These are phyloP conservation scores for Gossypium trilobum DNA, from an alignment of 441 rosid species.

Conservation along the genomic window DNA sequence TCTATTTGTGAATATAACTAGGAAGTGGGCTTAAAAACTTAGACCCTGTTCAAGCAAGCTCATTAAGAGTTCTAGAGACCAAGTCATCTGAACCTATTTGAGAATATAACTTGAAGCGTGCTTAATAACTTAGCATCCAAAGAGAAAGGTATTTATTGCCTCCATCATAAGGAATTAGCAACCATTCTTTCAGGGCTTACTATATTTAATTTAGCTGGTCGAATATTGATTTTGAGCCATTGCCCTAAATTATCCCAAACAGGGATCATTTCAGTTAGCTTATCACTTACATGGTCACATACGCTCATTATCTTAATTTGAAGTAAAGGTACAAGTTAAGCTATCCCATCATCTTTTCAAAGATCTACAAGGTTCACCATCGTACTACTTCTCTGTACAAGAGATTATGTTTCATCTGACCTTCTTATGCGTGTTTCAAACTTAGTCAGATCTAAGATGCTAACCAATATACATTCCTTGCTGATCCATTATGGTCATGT, in stretches of 20 bases:
- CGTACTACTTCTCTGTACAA: neutral
- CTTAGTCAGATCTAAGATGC: neutral
- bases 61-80: neutral
- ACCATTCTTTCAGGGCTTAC: constrained; percentile 1
- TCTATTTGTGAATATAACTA: neutral
- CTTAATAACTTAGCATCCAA: constrained; percentile 1
- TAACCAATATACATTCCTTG: neutral
- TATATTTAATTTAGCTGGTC: neutral
- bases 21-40: too few relatives aligned
- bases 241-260: neutral
- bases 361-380: neutral
- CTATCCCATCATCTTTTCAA: neutral
- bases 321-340: neutral
- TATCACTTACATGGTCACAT: neutral
- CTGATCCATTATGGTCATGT: neutral
- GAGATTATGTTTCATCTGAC: neutral
- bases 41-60: constrained; percentile 1
- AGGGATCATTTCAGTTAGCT: neutral
- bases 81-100: neutral
- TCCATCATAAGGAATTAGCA: neutral
- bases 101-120: neutral
- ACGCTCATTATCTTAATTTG: neutral
- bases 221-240: neutral
- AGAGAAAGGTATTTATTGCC: neutral
- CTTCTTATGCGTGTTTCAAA: neutral